Conservation (phyloP, 495 filamentous ascomycete species). For the Podospora bellae-mahoneyi region DNA sequence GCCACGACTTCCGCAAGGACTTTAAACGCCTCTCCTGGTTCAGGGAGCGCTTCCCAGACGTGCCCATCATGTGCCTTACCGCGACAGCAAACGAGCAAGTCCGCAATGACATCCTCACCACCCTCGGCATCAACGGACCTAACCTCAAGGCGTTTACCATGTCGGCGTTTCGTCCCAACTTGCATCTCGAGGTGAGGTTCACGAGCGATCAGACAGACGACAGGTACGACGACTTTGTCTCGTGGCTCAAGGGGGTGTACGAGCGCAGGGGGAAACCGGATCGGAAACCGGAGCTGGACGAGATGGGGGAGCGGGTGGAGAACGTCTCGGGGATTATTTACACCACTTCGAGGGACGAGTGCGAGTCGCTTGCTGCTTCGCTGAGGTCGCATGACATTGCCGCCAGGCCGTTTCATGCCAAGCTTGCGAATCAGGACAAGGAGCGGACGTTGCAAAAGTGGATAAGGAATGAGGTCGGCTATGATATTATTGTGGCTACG, state of each 20-base stretch:
- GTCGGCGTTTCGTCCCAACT: constrained; percentile 74
- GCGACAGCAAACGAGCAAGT: constrained; percentile 84
- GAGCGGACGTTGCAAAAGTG: constrained; percentile 65
- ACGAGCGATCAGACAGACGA: constrained; percentile 69
- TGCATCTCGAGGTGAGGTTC: constrained; percentile 93
- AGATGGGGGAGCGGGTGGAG: constrained; percentile 50
- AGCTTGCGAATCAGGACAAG: constrained; percentile 57
- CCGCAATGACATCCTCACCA: constrained; percentile 71
- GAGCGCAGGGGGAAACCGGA: constrained; percentile 53
- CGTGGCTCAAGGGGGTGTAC: constrained; percentile 71
- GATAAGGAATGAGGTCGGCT: constrained; percentile 68
- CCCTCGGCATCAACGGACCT: constrained; percentile 52
- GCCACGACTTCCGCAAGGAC: constrained; percentile 91
- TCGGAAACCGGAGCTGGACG: constrained; percentile 49
- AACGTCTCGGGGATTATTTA: constrained; percentile 86
- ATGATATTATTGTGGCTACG: constrained; percentile 89
- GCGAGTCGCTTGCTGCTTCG: constrained; percentile 66
- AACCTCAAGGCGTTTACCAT: constrained; percentile 73
- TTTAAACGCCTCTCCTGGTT: constrained; percentile 91
- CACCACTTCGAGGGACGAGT: constrained; percentile 71
- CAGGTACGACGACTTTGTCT: constrained; percentile 62
- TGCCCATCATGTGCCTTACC: constrained; percentile 87
- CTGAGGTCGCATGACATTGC: constrained; percentile 61
- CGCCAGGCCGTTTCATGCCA: constrained; percentile 69
- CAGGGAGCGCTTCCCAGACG: constrained; percentile 70